Evolutionary conservation across 306 rosid genomes (phyloP), one percentile per base, ranked within the genome.

Genomic region (Benincasa hispida): DNA sequence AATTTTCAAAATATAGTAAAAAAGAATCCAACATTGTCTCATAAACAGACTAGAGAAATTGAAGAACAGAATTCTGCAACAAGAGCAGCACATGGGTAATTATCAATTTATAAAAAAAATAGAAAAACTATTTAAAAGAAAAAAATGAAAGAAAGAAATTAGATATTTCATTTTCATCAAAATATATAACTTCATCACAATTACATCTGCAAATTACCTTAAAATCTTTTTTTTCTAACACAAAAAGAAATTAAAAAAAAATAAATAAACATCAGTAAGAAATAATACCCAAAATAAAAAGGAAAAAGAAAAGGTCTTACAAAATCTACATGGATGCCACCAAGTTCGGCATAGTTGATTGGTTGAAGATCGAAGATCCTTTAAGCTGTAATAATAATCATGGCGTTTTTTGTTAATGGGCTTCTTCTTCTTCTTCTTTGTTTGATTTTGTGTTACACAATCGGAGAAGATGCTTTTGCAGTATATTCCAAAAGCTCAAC

Each of bases 401-500:
- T 68, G 74, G 75, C 32, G 56, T 45, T 45, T 45, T 45, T 45
- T 45, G 75, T 45, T 15, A 14, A 69, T 24, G 54, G 21, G 56
- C 6, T 67, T n/a, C n/a, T n/a, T n/a, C n/a, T n/a, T n/a, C n/a
- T 28, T n/a, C 10, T 15, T 60, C 10, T 3, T 53, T 10, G 1
- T 32, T 62, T 32, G 13, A 17, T 28, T 15, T 32, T 6, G 5
- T 6, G 5, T 59, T 85, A 93, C 76, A 58, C 56, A 9, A 81
- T 3, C 58, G 95, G 86, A 10, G 91, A 34, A 25, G 89, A 37
- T 39, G 79, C 48, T 76, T 86, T 95, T 48, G 90, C 92, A 68
- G 85, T 86, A 54, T 81, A 91, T 51, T 95, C 99, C 85, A 95
- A 69, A 6, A 86, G 87, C 57, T 82, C 83, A 12, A 92, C 88